Evolutionary conservation across 2,329 filamentous ascomycete genomes (phyloP).

Genomic region (Leptodontidium sp.): DNA sequence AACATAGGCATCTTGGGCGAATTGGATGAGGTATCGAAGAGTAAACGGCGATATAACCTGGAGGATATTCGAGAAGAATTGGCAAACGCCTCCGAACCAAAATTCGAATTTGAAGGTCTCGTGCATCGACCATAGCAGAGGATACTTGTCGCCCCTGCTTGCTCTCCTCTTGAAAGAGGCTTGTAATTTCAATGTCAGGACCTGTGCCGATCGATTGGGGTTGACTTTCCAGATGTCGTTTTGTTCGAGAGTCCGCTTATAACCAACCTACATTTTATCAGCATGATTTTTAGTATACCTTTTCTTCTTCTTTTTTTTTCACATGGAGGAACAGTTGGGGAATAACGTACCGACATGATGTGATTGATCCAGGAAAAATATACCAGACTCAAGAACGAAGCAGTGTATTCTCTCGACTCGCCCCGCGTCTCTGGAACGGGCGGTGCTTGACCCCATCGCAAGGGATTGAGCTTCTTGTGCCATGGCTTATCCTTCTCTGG

Average conservation of each 20-base stretch:
- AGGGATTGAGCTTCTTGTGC: constrained; percentile 68
- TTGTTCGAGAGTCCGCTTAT: constrained; percentile 81
- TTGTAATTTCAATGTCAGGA: constrained; percentile 72
- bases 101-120: constrained; percentile 89
- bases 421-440: constrained; percentile 61
- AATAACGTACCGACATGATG: constrained; percentile 74
- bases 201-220: constrained; percentile 75
- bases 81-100: constrained; percentile 80
- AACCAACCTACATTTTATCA: constrained; percentile 70
- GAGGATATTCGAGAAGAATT: constrained; percentile 75
- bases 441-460: constrained; percentile 65
- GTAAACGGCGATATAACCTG: constrained; percentile 87
- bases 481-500: constrained; percentile 61
- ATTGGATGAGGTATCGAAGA: constrained; percentile 85
- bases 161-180: constrained; percentile 74
- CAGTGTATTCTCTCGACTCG: constrained; percentile 74
- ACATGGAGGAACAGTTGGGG: too few species aligned
- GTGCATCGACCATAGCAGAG: constrained; percentile 81
- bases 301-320: neutral
- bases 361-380: constrained; percentile 92
- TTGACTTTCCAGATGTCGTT: constrained; percentile 93
- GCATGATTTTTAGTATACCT: constrained; percentile 18
- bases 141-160: constrained; percentile 72
- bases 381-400: constrained; percentile 76
- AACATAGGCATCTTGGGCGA: constrained; percentile 80